Base-by-base conservation (phyloP, 192 early-diverging fungal species). In the Linnemannia exigua region DNA sequence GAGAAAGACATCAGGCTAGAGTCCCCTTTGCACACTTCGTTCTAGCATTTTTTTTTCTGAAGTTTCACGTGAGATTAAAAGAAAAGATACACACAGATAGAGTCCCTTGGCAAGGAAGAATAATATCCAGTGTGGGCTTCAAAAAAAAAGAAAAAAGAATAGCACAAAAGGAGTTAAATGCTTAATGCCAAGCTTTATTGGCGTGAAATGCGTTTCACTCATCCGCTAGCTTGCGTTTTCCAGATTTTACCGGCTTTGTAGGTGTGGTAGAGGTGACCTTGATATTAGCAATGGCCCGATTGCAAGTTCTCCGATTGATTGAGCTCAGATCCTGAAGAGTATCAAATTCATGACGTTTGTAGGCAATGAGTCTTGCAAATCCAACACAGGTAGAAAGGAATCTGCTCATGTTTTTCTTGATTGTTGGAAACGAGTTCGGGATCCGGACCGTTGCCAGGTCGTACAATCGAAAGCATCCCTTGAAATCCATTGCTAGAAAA, bases 401-500 rank as follows among this genome's bases (percentile, higher is more conserved):
- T 70, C 20, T 35, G 37, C 36, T 41, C 68, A 70, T 17, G 68
- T 70, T 70, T 37, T 41, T 70, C 38, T 38, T 41, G 36, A 44
- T 70, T 70, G 68, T 41, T 70, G 7, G 31, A 37, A 41, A 35
- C 5, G 68, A 70, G 38, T 38, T 70, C 19, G 68, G 68, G 31
- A 70, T 70, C 38, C 68, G 68, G 38, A 70, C 68, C 3, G 36
- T 70, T 72, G 70, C 70, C 46, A 72, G 70, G 46, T 50, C 70
- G 33, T 72, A 72, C 46, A 72, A 50, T 46, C 70, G 70, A 50
- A 72, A 50, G 70, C 70, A 72, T 51, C 70, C 70, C 47, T 31
- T 50, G 47, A 72, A 72, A 50, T 31, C 70, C 70, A 50, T 72
- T 50, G 25, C 46, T 14, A 72, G 46, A 50, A 51, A 72, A 50